These are phyloP conservation scores for Ceratocystis eucalypticola DNA, from an alignment of 2,329 filamentous ascomycete genomes.

Conservation along the genomic window DNA sequence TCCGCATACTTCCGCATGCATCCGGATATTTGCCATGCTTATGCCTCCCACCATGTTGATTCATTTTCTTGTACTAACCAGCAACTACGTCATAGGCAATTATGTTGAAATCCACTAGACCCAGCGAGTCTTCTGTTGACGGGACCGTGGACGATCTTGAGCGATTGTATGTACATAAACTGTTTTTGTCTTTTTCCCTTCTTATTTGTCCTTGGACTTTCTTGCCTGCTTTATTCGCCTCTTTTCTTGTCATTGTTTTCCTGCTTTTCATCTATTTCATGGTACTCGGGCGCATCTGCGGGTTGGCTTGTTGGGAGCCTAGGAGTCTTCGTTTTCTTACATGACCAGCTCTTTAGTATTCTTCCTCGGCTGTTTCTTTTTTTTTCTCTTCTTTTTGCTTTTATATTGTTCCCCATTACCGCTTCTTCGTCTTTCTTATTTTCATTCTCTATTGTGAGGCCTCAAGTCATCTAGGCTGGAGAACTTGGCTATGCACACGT, in stretches of 20 bases:
- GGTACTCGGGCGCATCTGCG: slow-evolving; percentile 8
- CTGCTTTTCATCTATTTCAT: not conserved
- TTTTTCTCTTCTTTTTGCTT: not conserved
- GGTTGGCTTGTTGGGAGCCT: slow-evolving; percentile 5
- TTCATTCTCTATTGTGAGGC: not conserved
- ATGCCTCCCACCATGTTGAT: not conserved
- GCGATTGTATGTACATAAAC: not conserved
- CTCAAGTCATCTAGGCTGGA: not conserved
- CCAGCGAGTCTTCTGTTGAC: not conserved
- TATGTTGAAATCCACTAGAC: slow-evolving; percentile 3
- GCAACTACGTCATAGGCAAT: slow-evolving; percentile 1
- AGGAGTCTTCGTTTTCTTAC: slow-evolving; percentile 5
- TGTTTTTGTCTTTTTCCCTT: not conserved
- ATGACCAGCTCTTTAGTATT: slow-evolving; percentile 8
- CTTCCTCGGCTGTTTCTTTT: not conserved
- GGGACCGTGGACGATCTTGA: not conserved
- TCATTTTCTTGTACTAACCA: not conserved
- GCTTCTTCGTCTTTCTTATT: not conserved
- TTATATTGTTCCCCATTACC: not conserved
- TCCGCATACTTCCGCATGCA: not conserved
- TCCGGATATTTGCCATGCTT: not conserved
- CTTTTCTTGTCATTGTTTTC: not conserved
- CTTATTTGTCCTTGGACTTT: not conserved
- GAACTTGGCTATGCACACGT: not conserved
- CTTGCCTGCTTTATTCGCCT: not conserved